phyloP scores from a whole-genome alignment of 345 rosid species.

The Microthlaspi erraticum region DNA sequence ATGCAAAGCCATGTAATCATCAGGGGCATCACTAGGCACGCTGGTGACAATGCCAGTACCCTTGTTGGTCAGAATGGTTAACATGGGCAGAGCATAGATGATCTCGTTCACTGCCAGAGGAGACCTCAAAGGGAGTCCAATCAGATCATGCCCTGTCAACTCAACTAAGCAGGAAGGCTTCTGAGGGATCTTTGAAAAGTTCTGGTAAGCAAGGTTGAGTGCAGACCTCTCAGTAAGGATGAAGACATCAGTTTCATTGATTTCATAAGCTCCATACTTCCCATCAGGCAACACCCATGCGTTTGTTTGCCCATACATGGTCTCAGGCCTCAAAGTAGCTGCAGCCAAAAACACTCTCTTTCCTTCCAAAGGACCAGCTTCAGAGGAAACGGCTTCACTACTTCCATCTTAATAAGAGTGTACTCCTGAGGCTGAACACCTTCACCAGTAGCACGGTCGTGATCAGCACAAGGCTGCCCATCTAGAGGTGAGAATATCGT shows the following conservation, averaged over 20 bases:
- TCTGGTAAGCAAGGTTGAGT: slow-evolving; percentile 87
- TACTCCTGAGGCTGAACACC: too few species aligned
- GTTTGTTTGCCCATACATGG: slow-evolving; percentile 96
- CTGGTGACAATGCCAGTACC: slow-evolving; percentile 97
- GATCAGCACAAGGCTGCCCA: too few species aligned
- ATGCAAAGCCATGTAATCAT: too few species aligned
- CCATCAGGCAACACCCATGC: slow-evolving; percentile 98
- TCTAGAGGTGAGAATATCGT: too few species aligned
- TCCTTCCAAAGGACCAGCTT: slow-evolving; percentile 72
- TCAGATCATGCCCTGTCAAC: slow-evolving; percentile 81
- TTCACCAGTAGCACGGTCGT: too few species aligned
- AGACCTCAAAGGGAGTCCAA: slow-evolving; percentile 82
- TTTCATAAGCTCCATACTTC: slow-evolving; percentile 89
- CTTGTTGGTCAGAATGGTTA: slow-evolving; percentile 88
- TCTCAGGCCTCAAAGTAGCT: slow-evolving; percentile 95
- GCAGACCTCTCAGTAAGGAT: slow-evolving; percentile 82
- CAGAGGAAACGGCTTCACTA: slow-evolving; percentile 65
- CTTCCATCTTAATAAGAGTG: slow-evolving; percentile 10
- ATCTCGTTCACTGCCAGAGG: slow-evolving; percentile 69
- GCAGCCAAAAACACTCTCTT: slow-evolving; percentile 80
- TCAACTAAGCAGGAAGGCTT: slow-evolving; percentile 78
- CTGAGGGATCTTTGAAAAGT: slow-evolving; percentile 68
- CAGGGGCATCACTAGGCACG: slow-evolving; percentile 98
- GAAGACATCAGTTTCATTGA: slow-evolving; percentile 78
- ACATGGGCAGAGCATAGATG: slow-evolving; percentile 92